Evolutionary conservation across 2,329 filamentous ascomycete species (phyloP).

Genomic region (Fusarium mangiferae): DNA sequence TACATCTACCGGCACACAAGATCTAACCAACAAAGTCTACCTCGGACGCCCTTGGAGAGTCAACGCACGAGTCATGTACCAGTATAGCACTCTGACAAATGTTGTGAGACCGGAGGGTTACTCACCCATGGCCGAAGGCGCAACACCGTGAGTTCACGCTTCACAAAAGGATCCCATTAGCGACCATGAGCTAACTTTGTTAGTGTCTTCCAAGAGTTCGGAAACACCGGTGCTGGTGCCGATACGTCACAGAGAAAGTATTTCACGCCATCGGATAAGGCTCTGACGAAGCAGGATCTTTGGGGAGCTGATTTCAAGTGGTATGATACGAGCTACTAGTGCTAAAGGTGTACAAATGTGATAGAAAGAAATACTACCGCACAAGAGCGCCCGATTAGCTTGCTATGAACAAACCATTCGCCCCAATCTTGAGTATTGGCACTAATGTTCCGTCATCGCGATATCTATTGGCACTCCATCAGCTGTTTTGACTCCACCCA

Average conservation of each 20-base stretch:
- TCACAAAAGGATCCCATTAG: background rate
- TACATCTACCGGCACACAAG: rapidly evolving
- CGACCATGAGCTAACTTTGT: background rate
- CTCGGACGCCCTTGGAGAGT: background rate
- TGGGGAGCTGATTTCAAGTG: background rate
- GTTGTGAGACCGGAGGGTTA: background rate
- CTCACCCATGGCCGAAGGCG: background rate
- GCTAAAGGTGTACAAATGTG: background rate
- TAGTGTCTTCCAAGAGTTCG: background rate
- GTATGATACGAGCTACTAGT: background rate
- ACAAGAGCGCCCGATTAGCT: background rate
- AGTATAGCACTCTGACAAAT: background rate
- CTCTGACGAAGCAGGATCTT: background rate
- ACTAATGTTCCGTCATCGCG: rapidly evolving
- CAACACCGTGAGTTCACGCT: background rate
- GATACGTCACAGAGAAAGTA: background rate
- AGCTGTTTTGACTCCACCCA: background rate
- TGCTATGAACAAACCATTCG: rapidly evolving
- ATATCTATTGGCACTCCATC: background rate
- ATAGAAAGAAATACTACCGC: background rate
- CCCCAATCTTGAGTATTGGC: rapidly evolving
- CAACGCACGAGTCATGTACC: background rate
- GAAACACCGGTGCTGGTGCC: background rate
- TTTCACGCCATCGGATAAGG: background rate
- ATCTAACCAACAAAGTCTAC: rapidly evolving